Base-by-base conservation (phyloP, 441 rosid genomes). In the Rhodomyrtus psidioides region DNA sequence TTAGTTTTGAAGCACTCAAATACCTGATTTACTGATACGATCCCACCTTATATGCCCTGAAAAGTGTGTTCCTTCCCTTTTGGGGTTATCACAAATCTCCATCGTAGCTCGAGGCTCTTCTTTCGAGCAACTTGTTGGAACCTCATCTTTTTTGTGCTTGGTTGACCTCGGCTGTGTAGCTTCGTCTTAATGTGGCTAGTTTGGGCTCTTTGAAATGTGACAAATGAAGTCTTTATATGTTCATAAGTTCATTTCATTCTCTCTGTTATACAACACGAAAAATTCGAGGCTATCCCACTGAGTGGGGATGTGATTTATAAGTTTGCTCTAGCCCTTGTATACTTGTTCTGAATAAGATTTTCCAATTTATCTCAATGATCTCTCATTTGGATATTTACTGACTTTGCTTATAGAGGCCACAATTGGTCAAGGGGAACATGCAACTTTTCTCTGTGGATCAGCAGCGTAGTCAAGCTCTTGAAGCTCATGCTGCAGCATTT, bases 391-490 rank as follows among this genome's bases (percentile, higher is more conserved):
- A 28, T 58, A 27, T 21, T 60, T 84, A 16, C 34, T 26, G 30
- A 44, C 27, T 90, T 53, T 89, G 58, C 55, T 34, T 90, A 46
- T 89, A 97, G 99, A 93, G 95, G 92, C 95, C 94, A 86, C 98
- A 96, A 91, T 89, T 98, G 89, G 99, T 98, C 46, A 98, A 96
- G 92, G 99, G 99, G 88, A 96, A 95, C 87, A 96, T 98, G 99
- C 99, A 98, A 90, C 98, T 98, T 89, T 98, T 94, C 91, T 98
- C 99, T 46, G 92, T 98, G 86, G 99, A 98, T 83, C 99, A 98
- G 92, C 99, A 98, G 92, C 98, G 99, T 60, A 97, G 99, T 92
- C 99, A 98, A 92, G 99, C 99, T 79, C 99, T 98, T 85, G 99
- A 98, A 91, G 99, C 99, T 75, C 99, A 98, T 93, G 98, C 99